Evolutionary conservation across 768 basidiomycete species (phyloP), one percentile per base, ranked within the genome.

Genomic region (Dentipellis sp.): DNA sequence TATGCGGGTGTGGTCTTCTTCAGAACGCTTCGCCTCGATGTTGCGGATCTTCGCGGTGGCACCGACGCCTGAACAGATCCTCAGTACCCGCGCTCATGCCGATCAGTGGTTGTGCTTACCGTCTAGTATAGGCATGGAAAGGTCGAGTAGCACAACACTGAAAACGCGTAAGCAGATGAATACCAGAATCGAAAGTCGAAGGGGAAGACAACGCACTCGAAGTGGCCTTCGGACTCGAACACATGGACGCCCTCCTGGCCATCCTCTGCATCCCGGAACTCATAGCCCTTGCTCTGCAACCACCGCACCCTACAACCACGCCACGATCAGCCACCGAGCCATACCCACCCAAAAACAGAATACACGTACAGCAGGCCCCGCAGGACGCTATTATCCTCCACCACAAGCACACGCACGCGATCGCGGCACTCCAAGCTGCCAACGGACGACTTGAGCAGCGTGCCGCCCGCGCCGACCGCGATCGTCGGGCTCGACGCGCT

Each of bases 41-140:
- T 78, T 74, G 21, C 93, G 86, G 57, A 97, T 94, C 65, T 87
- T 83, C 8, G 76, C 73, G 0, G 93, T 92, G 7, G 94, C 94
- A 16, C 86, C 84, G 52, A 94, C 78, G 21, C 91, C 88, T 90
- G 56, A n/a, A 38, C 16, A 37, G 39, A 29, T 11, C 38, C 14
- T 60, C 48, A 39, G 47, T 40, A 23, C 45, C 40, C 36, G 5
- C 12, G 42, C 14, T 10, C 4, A 39, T 17, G 35, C 21, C 5
- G 12, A 53, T 35, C 37, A 54, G 17, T 61, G 74, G 58, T 52
- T 38, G 16, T 38, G 38, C 54, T 9, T 42, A 83, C 91, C 94
- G 67, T 97, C 91, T 55, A 97, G 79, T n/a, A 91, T 69, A 0
- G 92, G 94, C 94, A 97, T 97, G 1, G 90, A 92, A 55, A 97